Evolutionary conservation across 2,329 filamentous ascomycete species (phyloP).

Genomic region (Podosphaera xanthii): DNA sequence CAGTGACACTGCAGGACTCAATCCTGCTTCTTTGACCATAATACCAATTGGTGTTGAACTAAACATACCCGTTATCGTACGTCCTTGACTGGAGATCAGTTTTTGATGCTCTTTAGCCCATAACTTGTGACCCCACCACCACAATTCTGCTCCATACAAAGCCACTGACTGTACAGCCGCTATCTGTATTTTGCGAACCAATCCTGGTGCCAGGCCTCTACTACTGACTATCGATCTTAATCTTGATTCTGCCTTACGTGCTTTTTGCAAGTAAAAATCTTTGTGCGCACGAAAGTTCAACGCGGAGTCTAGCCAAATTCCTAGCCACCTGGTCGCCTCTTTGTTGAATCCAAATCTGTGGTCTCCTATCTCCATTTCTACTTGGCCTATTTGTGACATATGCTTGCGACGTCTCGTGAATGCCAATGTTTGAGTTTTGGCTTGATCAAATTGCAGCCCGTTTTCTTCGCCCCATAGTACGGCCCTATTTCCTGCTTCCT

Average conservation of each 20-base stretch:
- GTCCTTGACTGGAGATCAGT: not conserved
- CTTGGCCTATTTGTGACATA: not conserved
- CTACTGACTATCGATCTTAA: too few species aligned
- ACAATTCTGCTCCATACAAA: not conserved
- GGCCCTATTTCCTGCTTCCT: not conserved
- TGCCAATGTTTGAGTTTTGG: not conserved
- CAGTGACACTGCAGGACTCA: not conserved
- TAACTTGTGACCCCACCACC: not conserved
- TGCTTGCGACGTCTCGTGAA: not conserved
- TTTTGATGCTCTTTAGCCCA: not conserved
- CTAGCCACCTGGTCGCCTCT: not conserved
- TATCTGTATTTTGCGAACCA: not conserved
- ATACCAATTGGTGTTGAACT: not conserved
- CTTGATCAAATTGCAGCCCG: not conserved
- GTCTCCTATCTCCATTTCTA: not conserved
- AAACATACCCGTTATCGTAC: not conserved
- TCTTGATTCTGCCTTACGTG: not conserved
- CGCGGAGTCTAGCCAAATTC: not conserved
- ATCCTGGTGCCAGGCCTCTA: too few species aligned
- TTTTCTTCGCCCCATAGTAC: not conserved
- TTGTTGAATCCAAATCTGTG: not conserved
- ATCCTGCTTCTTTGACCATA: not conserved
- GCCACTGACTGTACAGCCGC: not conserved
- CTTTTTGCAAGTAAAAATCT: not conserved
- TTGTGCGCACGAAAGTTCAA: not conserved